phyloP scores from a whole-genome alignment of 2,329 filamentous ascomycete genomes.

The Colletotrichum plurivorum region DNA sequence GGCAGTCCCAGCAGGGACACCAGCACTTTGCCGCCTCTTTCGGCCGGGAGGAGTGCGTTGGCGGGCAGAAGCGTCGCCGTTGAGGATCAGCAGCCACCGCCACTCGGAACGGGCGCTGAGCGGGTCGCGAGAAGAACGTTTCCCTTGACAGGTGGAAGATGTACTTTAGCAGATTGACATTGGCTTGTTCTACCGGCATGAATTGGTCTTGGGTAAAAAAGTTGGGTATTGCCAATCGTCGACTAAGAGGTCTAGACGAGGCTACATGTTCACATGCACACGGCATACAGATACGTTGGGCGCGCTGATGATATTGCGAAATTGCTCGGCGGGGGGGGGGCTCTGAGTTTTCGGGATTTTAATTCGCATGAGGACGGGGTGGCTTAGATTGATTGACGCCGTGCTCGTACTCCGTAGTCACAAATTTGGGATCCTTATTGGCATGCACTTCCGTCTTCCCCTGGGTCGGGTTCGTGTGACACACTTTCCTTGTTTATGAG shows the following conservation, averaged over 20 bases:
- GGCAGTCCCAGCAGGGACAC: conserved; percentile 15
- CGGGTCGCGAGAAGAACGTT: neutral
- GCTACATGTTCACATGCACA: conserved; percentile 11
- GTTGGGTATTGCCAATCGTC: neutral
- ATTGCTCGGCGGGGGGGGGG: neutral
- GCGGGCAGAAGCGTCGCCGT: conserved; percentile 11
- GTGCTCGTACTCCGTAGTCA: conserved; percentile 4
- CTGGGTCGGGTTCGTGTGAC: neutral
- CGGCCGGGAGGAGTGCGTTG: conserved; percentile 17
- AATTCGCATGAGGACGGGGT: conserved; percentile 3
- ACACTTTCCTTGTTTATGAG: neutral
- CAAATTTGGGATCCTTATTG: neutral
- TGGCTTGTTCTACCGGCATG: too few relatives aligned
- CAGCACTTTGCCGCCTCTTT: conserved; percentile 18
- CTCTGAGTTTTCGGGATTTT: neutral
- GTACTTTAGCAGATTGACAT: too few relatives aligned
- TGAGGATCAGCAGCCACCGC: conserved; percentile 15
- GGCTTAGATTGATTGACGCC: conserved; percentile 4
- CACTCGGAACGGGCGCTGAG: neutral
- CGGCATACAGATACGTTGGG: neutral
- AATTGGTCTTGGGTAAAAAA: too few relatives aligned
- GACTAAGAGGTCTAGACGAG: neutral
- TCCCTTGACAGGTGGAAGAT: too few relatives aligned
- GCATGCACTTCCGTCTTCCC: neutral
- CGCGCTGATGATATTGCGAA: conserved; percentile 1